These are phyloP conservation scores for Phaeodactylum tricornutum DNA, from an alignment of 108 stramenopile species.

Conservation along the genomic window DNA sequence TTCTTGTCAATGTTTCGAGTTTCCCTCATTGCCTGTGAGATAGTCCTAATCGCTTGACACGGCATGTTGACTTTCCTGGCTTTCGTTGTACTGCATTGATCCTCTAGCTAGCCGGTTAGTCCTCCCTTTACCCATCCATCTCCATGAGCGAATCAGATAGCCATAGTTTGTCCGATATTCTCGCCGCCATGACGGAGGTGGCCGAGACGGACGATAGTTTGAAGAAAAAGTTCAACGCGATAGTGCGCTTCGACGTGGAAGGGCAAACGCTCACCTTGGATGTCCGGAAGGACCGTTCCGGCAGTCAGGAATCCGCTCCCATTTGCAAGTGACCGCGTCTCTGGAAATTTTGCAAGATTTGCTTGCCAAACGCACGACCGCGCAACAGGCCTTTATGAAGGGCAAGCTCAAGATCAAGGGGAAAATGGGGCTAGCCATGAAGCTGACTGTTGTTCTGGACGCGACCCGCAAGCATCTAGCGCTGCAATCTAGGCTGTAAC, in stretches of 20 bases:
- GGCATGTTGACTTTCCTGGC: too few relatives aligned
- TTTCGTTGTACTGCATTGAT: too few relatives aligned
- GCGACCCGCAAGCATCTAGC: constrained; percentile 42
- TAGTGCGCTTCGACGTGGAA: constrained; percentile 20
- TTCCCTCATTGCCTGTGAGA: too few relatives aligned
- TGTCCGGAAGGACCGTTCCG: constrained; percentile 5
- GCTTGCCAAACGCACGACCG: constrained; percentile 30
- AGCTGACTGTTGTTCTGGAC: constrained; percentile 55
- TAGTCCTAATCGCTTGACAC: too few relatives aligned
- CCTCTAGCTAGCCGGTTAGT: too few relatives aligned
- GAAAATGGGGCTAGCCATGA: constrained; percentile 78
- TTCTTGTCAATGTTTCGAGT: too few relatives aligned
- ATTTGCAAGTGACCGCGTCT: constrained; percentile 22
- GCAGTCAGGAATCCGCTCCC: constrained; percentile 5
- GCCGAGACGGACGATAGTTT: constrained; percentile 11
- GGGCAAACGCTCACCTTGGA: constrained; percentile 4
- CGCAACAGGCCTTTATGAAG: constrained; percentile 50
- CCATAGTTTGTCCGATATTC: constrained; percentile 6
- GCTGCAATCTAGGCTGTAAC: constrained; percentile 1
- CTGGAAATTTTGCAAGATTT: constrained; percentile 23
- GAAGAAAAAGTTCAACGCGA: constrained; percentile 32
- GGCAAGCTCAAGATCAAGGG: constrained; percentile 70
- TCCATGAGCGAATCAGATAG: neutral
- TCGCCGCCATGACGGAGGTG: constrained; percentile 26
- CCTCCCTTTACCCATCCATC: too few relatives aligned